phyloP scores from a whole-genome alignment of 805 yeast genomes.

The Nakazawaea laoshanensis region DNA sequence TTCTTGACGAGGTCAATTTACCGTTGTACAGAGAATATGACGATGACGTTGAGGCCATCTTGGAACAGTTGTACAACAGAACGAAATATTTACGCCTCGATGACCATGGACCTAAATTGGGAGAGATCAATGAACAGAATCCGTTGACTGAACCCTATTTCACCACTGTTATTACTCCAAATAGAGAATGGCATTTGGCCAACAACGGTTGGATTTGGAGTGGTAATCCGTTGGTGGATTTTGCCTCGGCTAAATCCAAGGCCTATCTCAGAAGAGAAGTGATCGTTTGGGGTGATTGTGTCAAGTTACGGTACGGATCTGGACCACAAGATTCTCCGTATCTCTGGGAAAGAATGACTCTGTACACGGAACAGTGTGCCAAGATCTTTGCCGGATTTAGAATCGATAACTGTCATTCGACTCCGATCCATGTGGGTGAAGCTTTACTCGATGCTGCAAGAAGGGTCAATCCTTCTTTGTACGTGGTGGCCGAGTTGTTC shows the following conservation, averaged over 20 bases:
- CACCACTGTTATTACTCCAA: constrained; percentile 54
- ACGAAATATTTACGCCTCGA: constrained; percentile 72
- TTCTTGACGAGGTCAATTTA: constrained; percentile 72
- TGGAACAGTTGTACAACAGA: constrained; percentile 66
- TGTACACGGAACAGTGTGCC: constrained; percentile 69
- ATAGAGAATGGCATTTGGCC: constrained; percentile 65
- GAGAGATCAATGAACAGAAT: constrained; percentile 43
- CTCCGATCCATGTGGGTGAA: constrained; percentile 94
- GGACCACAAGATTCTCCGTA: constrained; percentile 78
- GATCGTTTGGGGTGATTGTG: constrained; percentile 97
- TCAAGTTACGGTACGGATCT: constrained; percentile 79
- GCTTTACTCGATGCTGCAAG: constrained; percentile 83
- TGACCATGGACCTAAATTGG: constrained; percentile 72
- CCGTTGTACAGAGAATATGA: constrained; percentile 70
- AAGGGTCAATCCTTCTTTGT: constrained; percentile 71
- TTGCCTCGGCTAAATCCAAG: constrained; percentile 72
- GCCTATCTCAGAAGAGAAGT: constrained; percentile 89
- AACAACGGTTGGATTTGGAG: constrained; percentile 99
- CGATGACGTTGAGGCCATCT: constrained; percentile 56
- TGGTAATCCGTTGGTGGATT: constrained; percentile 88
- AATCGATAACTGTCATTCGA: constrained; percentile 92
- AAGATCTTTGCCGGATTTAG: constrained; percentile 77
- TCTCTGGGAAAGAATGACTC: constrained; percentile 81
- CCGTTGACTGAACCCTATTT: constrained; percentile 87
- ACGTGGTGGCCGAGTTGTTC: constrained; percentile 90